Evolutionary conservation across 169 alveolate genomes (phyloP), one percentile per base, ranked within the genome.

Genomic region (Cryptosporidium viatorum): DNA sequence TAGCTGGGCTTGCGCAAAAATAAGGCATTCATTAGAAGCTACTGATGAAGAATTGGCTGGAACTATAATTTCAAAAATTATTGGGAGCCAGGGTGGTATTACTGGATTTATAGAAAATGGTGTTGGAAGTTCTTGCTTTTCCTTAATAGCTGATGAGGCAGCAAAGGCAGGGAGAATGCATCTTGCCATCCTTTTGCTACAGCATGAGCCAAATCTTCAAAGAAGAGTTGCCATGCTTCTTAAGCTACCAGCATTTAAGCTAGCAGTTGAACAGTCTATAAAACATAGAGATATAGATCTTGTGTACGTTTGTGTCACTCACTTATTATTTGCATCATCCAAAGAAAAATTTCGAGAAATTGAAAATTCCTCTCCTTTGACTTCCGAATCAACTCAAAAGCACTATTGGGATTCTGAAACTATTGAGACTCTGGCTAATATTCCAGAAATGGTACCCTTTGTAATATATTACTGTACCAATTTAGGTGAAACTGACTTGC

Each of bases 1-100:
- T 14, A 92, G 91, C 26, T 93, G 96, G 96, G 93, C 95, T 16
- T 62, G 91, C 48, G 92, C 86, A 45, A 93, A 93, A 87, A 92
- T 93, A 5, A 92, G 84, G 37, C 92, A 89, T 68, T 80, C 93
- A 48, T 45, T 93, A 18, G 92, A 91, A 23, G 45, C 91, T 41
- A 93, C 96, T 26, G 96, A 93, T 50, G 96, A 92, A 48, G 94
- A 92, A 29, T 69, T 93, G 26, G 87, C 86, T 8, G 75, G 68
- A 1, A 59, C 85, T 33, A 39, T 60, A 29, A 21, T 75, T 18
- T 45, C 91, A 8, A 69, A 50, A 45, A 68, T 74, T 37, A 58
- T 62, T 29, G 80, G 73, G 1, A 84, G 84, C 4, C 70, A 71
- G 29, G 86, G 70, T 14, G 39, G 41, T 14, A 41, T 26, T n/a